Conservation (phyloP, 202 grass and related monocot species). For the Saccharum hybrid region DNA sequence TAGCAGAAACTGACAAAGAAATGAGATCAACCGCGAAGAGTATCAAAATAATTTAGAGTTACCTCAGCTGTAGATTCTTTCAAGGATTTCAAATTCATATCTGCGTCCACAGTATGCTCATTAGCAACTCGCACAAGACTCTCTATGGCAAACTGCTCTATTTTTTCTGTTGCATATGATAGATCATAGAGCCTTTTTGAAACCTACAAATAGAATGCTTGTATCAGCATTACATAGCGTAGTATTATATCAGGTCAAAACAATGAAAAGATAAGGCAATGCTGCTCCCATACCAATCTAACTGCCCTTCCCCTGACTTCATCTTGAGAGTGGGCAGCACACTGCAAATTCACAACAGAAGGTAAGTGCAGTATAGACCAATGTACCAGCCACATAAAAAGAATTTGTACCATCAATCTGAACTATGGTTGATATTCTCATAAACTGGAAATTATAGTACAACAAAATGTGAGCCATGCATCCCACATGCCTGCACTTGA, state of each 20-base stretch:
- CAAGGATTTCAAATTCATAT: conserved; percentile 48
- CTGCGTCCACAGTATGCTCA: conserved; percentile 51
- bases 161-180: conserved; percentile 67
- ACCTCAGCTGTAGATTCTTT: conserved; percentile 68
- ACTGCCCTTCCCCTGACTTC: conserved; percentile 90
- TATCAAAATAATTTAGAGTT: conserved; percentile 44
- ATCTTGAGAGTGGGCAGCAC: conserved; percentile 88
- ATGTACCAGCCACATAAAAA: conserved; percentile 7
- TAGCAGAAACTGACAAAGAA: conserved; percentile 19
- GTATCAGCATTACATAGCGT: conserved; percentile 26
- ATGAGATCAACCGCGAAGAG: conserved; percentile 15
- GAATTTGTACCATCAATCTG: neutral
- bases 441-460: conserved; percentile 11
- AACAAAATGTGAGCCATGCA: conserved; percentile 29
- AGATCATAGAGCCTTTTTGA: conserved; percentile 84
- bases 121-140: conserved; percentile 74
- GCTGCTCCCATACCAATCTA: conserved; percentile 67
- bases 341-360: conserved; percentile 63
- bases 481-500: conserved; percentile 12
- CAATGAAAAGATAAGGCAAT: conserved; percentile 34
- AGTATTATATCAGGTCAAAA: conserved; percentile 26
- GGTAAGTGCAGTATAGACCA: conserved; percentile 33
- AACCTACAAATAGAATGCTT: conserved; percentile 57
- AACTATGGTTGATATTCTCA: conserved; percentile 3
- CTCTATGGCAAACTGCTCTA: conserved; percentile 84